Evolutionary conservation across 192 early-diverging fungal species (phyloP), one percentile per base, ranked within the genome.

Genomic region (Phlyctochytrium arcticum): DNA sequence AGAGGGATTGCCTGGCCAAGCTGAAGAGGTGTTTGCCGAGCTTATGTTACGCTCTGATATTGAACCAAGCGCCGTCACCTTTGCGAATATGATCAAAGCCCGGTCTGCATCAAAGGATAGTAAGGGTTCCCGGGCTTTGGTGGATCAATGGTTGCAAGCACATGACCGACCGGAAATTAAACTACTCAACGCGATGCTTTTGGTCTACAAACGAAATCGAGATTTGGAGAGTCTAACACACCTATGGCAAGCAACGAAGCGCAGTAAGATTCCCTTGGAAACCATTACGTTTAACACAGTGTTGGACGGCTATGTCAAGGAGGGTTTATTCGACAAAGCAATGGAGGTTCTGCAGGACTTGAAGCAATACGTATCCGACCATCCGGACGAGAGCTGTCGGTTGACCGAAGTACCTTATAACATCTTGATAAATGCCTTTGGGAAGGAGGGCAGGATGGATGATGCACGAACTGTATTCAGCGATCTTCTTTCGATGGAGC

Each of bases 341-440:
- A 12, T 69, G 15, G 50, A 36, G 21, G 36, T 69, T 17, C 3
- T 62, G 19, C 19, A 37, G 17, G 31, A 39, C n/a, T n/a, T n/a
- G 2, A 72, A 71, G 71, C 39, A 31, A n/a, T 29, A 49, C 24
- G 67, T 68, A n/a, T 26, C 68, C 36, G 54, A 62, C 1, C n/a
- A n/a, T n/a, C n/a, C n/a, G 26, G 24, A 2, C 15, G 49, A 36
- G 49, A 12, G 19, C 26, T 53, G 47, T 30, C 48, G 61, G 5
- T 32, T 53, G 61, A 12, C 35, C 61, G 32, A 61, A 19, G 58
- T 67, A 34, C 70, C 73, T 0, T 62, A 57, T 57, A 75, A 75
- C 39, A 75, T 62, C 34, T 12, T 75, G 21, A 61, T 75, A 27
- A 36, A 70, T 19, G 57, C 63, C 53, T 67, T 57, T 53, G 46